These are phyloP conservation scores for Terana coerulea DNA, from an alignment of 768 basidiomycete species.

Conservation along the genomic window DNA sequence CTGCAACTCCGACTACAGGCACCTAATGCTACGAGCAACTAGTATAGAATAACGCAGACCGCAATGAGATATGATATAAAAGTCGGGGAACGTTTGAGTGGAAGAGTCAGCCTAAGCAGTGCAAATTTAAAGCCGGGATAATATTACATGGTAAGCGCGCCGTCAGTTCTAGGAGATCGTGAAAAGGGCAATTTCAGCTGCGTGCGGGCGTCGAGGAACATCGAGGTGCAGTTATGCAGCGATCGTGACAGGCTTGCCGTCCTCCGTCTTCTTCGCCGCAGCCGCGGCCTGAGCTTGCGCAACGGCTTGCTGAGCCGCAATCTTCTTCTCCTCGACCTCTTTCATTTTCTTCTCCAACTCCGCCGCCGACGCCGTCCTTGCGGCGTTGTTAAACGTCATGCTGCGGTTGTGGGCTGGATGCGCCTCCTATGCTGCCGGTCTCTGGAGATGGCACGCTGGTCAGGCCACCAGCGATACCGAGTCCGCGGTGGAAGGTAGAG, in stretches of 20 bases:
- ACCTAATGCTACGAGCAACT: no score
- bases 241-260: slow-evolving; percentile 40
- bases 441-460: slow-evolving; percentile 61
- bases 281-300: slow-evolving; percentile 59
- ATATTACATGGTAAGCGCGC: no score
- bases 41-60: no score
- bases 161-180: no score
- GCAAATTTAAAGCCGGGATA: no score
- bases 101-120: no score
- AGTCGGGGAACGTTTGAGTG: no score
- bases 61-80: no score
- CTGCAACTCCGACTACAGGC: no score
- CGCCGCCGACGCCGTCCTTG: slow-evolving; percentile 16
- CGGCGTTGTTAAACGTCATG: slow-evolving; percentile 59
- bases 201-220: no score
- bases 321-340: slow-evolving; percentile 65
- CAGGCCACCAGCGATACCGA: slow-evolving; percentile 56
- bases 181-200: no score
- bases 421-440: slow-evolving; percentile 60
- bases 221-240: slow-evolving; percentile 28
- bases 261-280: slow-evolving; percentile 58
- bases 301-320: slow-evolving; percentile 59
- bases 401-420: slow-evolving; percentile 62
- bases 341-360: slow-evolving; percentile 48
- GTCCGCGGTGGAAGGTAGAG: slow-evolving; percentile 74